These are phyloP conservation scores for Phanerodontia chrysosporium DNA, from an alignment of 768 basidiomycete species.

Conservation along the genomic window DNA sequence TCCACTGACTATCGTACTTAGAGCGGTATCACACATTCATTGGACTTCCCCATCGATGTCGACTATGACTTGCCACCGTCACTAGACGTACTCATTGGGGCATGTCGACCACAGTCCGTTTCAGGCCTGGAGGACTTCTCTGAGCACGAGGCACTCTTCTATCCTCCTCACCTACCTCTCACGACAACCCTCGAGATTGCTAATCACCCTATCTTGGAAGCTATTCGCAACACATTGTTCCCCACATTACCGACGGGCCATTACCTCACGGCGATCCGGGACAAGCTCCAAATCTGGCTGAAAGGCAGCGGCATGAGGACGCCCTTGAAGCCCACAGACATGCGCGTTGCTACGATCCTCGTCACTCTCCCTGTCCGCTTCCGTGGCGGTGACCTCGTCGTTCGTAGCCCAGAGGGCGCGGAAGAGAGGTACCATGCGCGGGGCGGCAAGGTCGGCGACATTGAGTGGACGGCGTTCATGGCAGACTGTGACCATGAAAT, in stretches of 20 bases:
- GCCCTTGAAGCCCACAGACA: slow-evolving; percentile 58
- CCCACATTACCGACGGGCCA: slow-evolving; percentile 64
- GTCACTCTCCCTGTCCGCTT: slow-evolving; percentile 73
- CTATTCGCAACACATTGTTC: slow-evolving; percentile 68
- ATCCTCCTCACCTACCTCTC: slow-evolving; percentile 66
- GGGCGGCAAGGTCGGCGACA: slow-evolving; percentile 57
- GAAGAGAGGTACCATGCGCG: slow-evolving; percentile 62
- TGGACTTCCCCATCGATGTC: slow-evolving; percentile 79
- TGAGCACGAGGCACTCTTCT: slow-evolving; percentile 65
- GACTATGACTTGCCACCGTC: slow-evolving; percentile 72
- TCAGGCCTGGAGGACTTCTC: slow-evolving; percentile 48
- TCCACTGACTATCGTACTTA: slow-evolving; percentile 24
- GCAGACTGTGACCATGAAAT: slow-evolving; percentile 74
- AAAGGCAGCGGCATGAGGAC: slow-evolving; percentile 55
- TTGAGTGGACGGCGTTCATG: slow-evolving; percentile 78
- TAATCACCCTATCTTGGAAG: slow-evolving; percentile 79
- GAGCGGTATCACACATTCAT: slow-evolving; percentile 75
- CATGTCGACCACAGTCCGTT: slow-evolving; percentile 64
- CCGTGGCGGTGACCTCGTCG: slow-evolving; percentile 60
- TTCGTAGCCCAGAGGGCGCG: slow-evolving; percentile 50
- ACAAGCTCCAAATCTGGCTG: slow-evolving; percentile 66
- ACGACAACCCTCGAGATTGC: slow-evolving; percentile 76
- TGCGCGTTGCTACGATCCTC: slow-evolving; percentile 66
- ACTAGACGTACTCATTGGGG: slow-evolving; percentile 71
- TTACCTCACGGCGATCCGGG: slow-evolving; percentile 62